Evolutionary conservation across 139 green algal species (phyloP).

Genomic region (Micractinium sp.): DNA sequence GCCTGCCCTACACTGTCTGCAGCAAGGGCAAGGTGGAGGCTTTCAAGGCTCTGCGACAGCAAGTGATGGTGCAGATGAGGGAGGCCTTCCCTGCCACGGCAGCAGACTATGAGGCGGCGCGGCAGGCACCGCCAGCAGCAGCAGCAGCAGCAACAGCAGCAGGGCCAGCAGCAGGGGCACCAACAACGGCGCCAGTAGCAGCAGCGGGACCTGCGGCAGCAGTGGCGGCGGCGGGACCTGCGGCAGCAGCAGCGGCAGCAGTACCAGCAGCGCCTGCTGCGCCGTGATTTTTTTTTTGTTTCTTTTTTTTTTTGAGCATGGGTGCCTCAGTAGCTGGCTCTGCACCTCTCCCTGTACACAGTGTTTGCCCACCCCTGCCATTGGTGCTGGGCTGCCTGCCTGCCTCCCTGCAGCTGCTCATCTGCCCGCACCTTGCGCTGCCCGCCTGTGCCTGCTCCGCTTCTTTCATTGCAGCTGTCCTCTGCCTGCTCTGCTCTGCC

Average conservation of each 20-base stretch:
- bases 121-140: neutral
- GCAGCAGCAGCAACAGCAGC: conserved; percentile 1
- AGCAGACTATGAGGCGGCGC: conserved; percentile 9
- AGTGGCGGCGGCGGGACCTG: too few relatives aligned
- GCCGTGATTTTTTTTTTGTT: too few relatives aligned
- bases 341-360: too few relatives aligned
- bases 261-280: too few relatives aligned
- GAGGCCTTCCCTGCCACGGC: neutral
- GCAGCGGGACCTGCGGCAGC: neutral
- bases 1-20: neutral
- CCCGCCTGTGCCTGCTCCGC: neutral
- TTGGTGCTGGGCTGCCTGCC: too few relatives aligned
- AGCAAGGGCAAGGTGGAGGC: conserved; percentile 35
- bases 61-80: neutral
- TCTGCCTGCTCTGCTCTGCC: neutral
- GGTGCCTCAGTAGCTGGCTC: too few relatives aligned
- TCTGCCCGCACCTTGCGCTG: neutral
- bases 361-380: too few relatives aligned
- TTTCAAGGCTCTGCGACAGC: neutral
- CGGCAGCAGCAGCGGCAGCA: too few relatives aligned
- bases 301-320: too few relatives aligned
- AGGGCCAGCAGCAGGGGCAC: neutral
- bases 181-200: neutral
- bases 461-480: too few relatives aligned
- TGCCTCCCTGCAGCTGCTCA: neutral